These are phyloP conservation scores for Dactylonectria estremocensis DNA, from an alignment of 2,329 filamentous ascomycete species.

Conservation along the genomic window DNA sequence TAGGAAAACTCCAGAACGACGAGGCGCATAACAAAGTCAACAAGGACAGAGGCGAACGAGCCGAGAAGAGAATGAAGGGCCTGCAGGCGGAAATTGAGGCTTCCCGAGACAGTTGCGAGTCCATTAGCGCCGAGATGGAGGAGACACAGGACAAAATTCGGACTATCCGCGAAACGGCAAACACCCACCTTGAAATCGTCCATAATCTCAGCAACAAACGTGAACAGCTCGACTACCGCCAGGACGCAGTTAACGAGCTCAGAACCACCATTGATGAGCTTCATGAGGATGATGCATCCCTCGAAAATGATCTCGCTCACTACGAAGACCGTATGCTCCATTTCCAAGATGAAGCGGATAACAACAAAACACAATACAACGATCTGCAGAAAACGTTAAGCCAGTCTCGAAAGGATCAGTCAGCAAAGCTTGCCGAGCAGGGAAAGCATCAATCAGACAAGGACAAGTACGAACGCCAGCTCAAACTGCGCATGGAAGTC, in stretches of 20 bases:
- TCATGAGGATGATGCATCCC: constrained; percentile 81
- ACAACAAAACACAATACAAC: constrained; percentile 75
- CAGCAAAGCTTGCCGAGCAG: constrained; percentile 72
- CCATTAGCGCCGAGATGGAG: constrained; percentile 73
- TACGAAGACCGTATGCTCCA: constrained; percentile 83
- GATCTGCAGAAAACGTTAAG: constrained; percentile 71
- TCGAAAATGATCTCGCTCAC: constrained; percentile 80
- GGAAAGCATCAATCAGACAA: constrained; percentile 90
- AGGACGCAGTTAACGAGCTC: constrained; percentile 80
- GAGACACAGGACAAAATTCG: constrained; percentile 71
- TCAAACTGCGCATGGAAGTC: constrained; percentile 79
- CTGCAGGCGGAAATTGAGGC: constrained; percentile 78
- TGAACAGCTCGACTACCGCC: constrained; percentile 79
- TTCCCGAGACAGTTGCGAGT: constrained; percentile 71
- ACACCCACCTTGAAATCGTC: constrained; percentile 81
- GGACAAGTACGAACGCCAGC: constrained; percentile 86
- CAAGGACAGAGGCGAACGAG: constrained; percentile 86
- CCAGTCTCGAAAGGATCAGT: constrained; percentile 62
- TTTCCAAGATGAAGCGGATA: constrained; percentile 74
- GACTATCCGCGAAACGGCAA: constrained; percentile 80
- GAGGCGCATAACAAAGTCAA: constrained; percentile 85
- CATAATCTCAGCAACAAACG: constrained; percentile 83
- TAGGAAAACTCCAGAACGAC: constrained; percentile 80
- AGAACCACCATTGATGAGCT: constrained; percentile 82
- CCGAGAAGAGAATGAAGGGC: constrained; percentile 74